Conservation (phyloP, 495 filamentous ascomycete genomes). For the Penicillium coffeae region DNA sequence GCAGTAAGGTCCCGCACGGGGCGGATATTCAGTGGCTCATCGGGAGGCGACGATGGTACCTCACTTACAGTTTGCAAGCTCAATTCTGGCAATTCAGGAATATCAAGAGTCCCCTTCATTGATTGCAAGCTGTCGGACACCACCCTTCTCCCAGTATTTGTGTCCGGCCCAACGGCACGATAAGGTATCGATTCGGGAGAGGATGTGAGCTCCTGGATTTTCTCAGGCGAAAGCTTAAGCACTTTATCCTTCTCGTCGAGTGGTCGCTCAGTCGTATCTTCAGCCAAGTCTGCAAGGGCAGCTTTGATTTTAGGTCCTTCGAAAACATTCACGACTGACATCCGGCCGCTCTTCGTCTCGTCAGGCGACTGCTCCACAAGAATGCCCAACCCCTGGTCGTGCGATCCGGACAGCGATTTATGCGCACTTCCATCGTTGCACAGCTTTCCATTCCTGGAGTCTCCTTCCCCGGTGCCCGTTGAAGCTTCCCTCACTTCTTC, state of each 20-base stretch:
- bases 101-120: conserved; percentile 3
- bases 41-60: conserved; percentile 5
- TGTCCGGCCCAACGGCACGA: conserved; percentile 23
- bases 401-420: neutral
- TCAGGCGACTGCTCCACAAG: conserved; percentile 14
- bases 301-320: conserved; percentile 18
- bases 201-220: conserved; percentile 54
- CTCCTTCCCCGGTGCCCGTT: neutral
- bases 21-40: conserved; percentile 19
- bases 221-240: conserved; percentile 49
- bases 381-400: conserved; percentile 21
- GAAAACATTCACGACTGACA: conserved; percentile 18
- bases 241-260: conserved; percentile 36
- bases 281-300: conserved; percentile 17
- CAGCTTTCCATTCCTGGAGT: too few relatives aligned
- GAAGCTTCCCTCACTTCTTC: neutral
- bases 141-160: conserved; percentile 18
- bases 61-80: conserved; percentile 17
- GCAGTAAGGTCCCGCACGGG: conserved; percentile 21
- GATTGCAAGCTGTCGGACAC: conserved; percentile 21
- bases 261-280: conserved; percentile 9
- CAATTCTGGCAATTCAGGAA: conserved; percentile 12
- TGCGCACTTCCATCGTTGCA: too few relatives aligned
- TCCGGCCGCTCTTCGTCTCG: conserved; percentile 1
- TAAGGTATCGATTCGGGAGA: conserved; percentile 52